phyloP scores from a whole-genome alignment of 306 rosid genomes.

The Sophora flavescens region DNA sequence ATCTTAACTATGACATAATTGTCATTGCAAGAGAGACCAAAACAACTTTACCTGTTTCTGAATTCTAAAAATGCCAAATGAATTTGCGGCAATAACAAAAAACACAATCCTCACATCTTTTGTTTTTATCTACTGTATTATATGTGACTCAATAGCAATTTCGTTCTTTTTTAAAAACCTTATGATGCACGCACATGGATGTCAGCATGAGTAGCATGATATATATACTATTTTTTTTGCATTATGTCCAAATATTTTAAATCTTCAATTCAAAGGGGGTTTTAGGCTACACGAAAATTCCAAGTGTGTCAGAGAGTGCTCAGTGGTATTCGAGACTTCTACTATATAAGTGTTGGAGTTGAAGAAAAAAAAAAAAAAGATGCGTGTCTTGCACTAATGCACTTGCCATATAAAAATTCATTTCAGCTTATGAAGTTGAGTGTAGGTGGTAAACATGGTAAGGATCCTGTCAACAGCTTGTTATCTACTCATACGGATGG shows the following conservation, averaged over 20 bases:
- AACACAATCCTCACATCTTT: constrained; percentile 37
- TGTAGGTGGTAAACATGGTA: constrained; percentile 15
- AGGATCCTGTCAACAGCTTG: constrained; percentile 6
- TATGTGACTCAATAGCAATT: constrained; percentile 58
- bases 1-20: constrained; percentile 49
- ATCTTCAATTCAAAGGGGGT: constrained; percentile 38
- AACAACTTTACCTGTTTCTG: constrained; percentile 50
- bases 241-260: constrained; percentile 1
- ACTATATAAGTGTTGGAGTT: constrained; percentile 37
- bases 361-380: constrained; percentile 36
- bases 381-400: constrained; percentile 35
- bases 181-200: constrained; percentile 45
- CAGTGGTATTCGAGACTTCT: constrained; percentile 49
- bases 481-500: constrained; percentile 33
- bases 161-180: constrained; percentile 29
- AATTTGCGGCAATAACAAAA: constrained; percentile 51
- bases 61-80: constrained; percentile 61
- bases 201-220: not conserved
- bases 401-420: constrained; percentile 35
- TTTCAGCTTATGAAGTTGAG: constrained; percentile 18
- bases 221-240: constrained; percentile 43
- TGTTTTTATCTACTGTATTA: constrained; percentile 52
- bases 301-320: constrained; percentile 52
- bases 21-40: constrained; percentile 52
- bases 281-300: constrained; percentile 38